Conservation (phyloP, 2,329 filamentous ascomycete genomes). For the Harringtonia aguacate region DNA sequence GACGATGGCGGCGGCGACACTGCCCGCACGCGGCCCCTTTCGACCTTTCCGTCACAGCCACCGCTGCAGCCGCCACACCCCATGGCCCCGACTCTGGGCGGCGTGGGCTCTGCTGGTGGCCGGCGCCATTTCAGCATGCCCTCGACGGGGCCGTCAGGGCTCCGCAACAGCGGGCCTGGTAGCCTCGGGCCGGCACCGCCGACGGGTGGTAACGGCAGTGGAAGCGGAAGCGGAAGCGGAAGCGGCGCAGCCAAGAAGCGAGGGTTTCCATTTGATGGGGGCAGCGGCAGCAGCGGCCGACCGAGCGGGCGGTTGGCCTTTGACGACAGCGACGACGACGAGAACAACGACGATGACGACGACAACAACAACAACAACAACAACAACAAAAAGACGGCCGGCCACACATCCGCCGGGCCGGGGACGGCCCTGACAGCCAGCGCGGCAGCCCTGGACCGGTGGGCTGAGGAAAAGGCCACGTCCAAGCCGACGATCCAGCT, state of each 20-base stretch:
- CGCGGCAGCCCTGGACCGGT: constrained; percentile 24
- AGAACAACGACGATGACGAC: constrained; percentile 48
- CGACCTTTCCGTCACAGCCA: constrained; percentile 9
- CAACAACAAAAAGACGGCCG: neutral
- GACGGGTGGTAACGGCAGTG: neutral
- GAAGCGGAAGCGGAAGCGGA: constrained; percentile 11
- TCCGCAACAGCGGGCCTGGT: constrained; percentile 48
- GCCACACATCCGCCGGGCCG: neutral
- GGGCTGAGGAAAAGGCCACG: constrained; percentile 46
- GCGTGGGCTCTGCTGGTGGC: constrained; percentile 19
- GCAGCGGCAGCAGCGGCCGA: constrained; percentile 20
- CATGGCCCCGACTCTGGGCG: no score
- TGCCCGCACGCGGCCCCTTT: neutral
- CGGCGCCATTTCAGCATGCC: constrained; percentile 57
- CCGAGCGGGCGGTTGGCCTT: constrained; percentile 24
- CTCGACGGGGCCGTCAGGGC: constrained; percentile 30
- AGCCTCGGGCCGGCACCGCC: constrained; percentile 44
- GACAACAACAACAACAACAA: constrained; percentile 34
- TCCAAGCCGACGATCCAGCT: constrained; percentile 54
- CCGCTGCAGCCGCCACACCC: constrained; percentile 21
- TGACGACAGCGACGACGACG: constrained; percentile 40
- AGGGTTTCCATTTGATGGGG: constrained; percentile 29
- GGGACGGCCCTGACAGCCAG: neutral
- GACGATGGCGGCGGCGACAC: constrained; percentile 33
- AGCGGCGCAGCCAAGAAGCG: constrained; percentile 39